Evolutionary conservation across 2,329 filamentous ascomycete genomes (phyloP).

Genomic region (Arthrinium puccinioides): DNA sequence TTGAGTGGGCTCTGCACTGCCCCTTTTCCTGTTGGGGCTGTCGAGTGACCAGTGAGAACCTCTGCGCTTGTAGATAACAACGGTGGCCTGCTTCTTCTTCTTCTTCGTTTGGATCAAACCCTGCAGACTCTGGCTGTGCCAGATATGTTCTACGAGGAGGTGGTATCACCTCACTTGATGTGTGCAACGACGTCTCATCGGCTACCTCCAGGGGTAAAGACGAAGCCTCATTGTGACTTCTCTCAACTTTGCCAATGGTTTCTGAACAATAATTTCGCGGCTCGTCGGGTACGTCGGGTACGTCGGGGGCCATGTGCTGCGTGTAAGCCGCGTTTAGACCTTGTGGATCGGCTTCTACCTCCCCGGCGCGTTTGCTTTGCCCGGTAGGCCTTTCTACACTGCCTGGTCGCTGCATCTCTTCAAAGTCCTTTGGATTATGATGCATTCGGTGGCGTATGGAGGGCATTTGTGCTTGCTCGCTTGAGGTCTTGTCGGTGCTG

Average conservation of each 20-base stretch:
- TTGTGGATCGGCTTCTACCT: too few relatives aligned
- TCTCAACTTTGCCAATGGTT: not conserved
- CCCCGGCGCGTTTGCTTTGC: too few relatives aligned
- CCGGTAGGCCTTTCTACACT: too few relatives aligned
- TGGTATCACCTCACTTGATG: conserved; percentile 22
- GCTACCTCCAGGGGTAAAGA: not conserved
- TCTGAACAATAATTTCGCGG: not conserved
- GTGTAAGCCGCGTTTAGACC: not conserved
- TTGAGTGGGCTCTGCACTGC: not conserved
- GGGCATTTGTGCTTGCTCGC: too few relatives aligned
- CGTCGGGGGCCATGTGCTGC: not conserved
- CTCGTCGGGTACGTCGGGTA: not conserved
- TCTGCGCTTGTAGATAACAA: not conserved
- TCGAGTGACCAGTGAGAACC: too few relatives aligned
- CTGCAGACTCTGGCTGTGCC: not conserved
- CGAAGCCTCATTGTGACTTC: not conserved
- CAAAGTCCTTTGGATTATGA: too few relatives aligned
- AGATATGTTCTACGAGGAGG: conserved; percentile 15
- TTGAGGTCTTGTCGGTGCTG: too few relatives aligned
- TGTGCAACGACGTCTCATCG: conserved; percentile 11
- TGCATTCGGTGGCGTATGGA: too few relatives aligned
- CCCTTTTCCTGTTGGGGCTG: not conserved
- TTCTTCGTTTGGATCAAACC: not conserved
- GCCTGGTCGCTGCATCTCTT: too few relatives aligned
- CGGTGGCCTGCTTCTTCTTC: too few relatives aligned